Evolutionary conservation across 768 basidiomycete species (phyloP), one percentile per base, ranked within the genome.

Genomic region (Lactarius indigo): DNA sequence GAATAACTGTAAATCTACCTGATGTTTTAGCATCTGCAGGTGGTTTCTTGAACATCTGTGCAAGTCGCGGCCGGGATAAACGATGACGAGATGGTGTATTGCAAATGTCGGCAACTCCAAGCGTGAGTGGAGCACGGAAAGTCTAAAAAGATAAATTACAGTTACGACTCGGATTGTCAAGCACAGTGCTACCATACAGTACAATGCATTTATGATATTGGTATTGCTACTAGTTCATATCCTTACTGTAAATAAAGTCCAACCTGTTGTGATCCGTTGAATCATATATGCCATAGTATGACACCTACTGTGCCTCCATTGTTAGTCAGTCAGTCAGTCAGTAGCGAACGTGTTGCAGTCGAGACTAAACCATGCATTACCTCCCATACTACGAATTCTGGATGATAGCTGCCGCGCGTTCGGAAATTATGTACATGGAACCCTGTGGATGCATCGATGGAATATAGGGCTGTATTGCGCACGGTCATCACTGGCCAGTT

Each of bases 31-130:
- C 72, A 65, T 84, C 85, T 59, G 83, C 80, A 8, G 88, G 74
- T 12, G 89, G 85, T 76, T 91, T 92, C 75, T 92, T 92, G 83
- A 92, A 92, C 90, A 91, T 91, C 9, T n/a, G 31, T n/a, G 17
- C 26, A 28, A 41, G 58, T 52, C 33, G 50, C 26, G 50, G 39
- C 42, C 33, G 39, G 17, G 37, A 35, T 39, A 9, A 23, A 44
- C 18, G 33, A 20, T 26, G 26, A 20, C 10, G 8, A 6, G 55
- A 56, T 31, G 30, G 33, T 1, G 3, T 12, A 52, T 52, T 52
- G 23, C 50, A 26, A 52, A 52, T 28, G 13, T 23, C 47, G 23
- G 42, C 44, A 47, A 47, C n/a, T 13, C 23, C 4, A 47, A 47
- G 44, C 1, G 20, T n/a, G n/a, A n/a, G 31, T 8, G 33, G 33